Conservation (phyloP, 306 rosid genomes). For the Notholithocarpus densiflorus region DNA sequence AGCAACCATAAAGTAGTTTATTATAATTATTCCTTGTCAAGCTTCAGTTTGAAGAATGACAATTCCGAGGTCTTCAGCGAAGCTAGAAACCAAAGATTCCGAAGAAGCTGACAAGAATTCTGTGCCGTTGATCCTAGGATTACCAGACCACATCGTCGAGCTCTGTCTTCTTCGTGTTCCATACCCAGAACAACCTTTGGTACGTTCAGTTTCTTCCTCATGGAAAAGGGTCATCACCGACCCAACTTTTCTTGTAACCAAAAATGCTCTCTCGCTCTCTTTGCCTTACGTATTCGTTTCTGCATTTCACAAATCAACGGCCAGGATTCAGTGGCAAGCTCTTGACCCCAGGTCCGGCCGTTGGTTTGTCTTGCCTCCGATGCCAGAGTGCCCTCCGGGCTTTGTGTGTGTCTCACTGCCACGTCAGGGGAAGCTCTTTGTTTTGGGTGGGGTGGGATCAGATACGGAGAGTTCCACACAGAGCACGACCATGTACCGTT, state of each 20-base stretch:
- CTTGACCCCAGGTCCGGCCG: slow-evolving; percentile 56
- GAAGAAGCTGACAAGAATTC: background rate
- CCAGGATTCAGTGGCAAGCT: slow-evolving; percentile 52
- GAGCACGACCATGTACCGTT: slow-evolving; percentile 24
- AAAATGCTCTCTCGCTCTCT: slow-evolving; percentile 27
- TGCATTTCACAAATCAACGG: slow-evolving; percentile 37
- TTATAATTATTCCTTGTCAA: background rate
- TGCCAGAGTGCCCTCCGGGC: slow-evolving; percentile 27
- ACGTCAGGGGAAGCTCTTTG: slow-evolving; percentile 50
- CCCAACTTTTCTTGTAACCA: slow-evolving; percentile 33
- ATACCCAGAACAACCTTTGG: slow-evolving; percentile 50
- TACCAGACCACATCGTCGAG: slow-evolving; percentile 59
- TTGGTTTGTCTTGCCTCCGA: slow-evolving; percentile 55
- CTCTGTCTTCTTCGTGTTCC: slow-evolving; percentile 68
- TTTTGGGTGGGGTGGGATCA: slow-evolving; percentile 29
- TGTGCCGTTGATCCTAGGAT: slow-evolving; percentile 49
- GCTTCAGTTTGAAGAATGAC: slow-evolving; percentile 17
- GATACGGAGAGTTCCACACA: slow-evolving; percentile 18
- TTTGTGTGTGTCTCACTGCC: slow-evolving; percentile 45
- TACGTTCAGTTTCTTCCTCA: slow-evolving; percentile 53
- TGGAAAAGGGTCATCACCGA: slow-evolving; percentile 55
- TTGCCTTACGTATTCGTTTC: slow-evolving; percentile 48
- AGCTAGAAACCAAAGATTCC: background rate
- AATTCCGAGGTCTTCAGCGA: background rate
- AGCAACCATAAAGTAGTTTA: background rate